Conservation (phyloP, 805 yeast species). For the Pichia manshurica region DNA sequence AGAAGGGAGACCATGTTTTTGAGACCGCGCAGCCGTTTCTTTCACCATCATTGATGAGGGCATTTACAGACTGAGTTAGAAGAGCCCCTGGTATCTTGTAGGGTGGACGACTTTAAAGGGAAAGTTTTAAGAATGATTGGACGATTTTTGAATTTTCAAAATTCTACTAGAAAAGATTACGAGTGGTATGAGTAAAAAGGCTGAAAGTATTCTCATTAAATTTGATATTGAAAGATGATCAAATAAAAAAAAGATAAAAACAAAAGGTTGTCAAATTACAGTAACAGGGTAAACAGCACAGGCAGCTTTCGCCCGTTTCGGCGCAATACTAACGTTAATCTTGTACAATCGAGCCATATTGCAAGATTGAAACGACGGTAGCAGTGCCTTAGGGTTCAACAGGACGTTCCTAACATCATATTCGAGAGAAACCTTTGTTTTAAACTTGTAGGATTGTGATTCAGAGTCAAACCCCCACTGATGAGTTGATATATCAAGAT, state of each 20-base stretch:
- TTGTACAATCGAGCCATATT: conserved; percentile 9
- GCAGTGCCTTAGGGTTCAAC: conserved; percentile 3
- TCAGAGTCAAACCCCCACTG: conserved; percentile 8
- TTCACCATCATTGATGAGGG: too few species aligned
- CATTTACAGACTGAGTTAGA: too few species aligned
- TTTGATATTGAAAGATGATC: too few species aligned
- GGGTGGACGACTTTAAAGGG: too few species aligned
- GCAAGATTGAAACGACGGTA: conserved; percentile 15
- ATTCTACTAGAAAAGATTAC: too few species aligned
- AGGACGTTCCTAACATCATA: background rate
- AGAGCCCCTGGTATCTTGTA: too few species aligned
- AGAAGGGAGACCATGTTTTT: too few species aligned
- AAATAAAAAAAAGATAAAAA: background rate
- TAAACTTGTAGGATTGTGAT: background rate
- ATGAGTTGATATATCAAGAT: background rate
- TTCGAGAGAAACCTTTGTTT: conserved; percentile 1
- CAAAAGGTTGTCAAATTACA: conserved; percentile 4
- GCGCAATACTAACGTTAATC: background rate
- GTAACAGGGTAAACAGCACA: conserved; percentile 8
- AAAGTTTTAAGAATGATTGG: too few species aligned
- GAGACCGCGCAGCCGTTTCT: too few species aligned
- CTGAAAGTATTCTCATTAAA: too few species aligned
- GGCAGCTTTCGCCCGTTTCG: background rate
- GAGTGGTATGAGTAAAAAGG: too few species aligned
- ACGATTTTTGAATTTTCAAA: too few species aligned